Base-by-base conservation (phyloP, 441 rosid species). In the Euphorbia schlechtendalii region DNA sequence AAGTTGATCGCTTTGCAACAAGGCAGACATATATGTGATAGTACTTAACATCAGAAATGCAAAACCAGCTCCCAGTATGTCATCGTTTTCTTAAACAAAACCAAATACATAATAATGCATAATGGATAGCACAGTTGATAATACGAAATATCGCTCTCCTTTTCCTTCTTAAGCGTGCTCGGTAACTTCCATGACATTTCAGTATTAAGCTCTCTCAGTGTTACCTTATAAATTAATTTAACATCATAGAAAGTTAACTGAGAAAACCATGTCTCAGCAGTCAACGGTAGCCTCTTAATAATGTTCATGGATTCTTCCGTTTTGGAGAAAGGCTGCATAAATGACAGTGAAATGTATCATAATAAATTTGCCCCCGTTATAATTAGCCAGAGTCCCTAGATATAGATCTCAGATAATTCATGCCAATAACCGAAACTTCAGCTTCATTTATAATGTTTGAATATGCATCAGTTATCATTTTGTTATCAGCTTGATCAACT, bases 141-240 rank as follows among this genome's bases (percentile, higher is more conserved):
- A 75, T 86, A 89, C 4, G 98, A 85, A 63, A 73, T 79, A 71
- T 95, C 96, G n/a, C 67, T 72, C 69, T 82, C 95, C 80, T 95
- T 82, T 65, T 86, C 65, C 73, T 82, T 85, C 79, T 84, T 80
- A 59, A 95, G 68, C 49, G 86, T 38, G 67, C 60, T 73, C 81
- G 78, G 77, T 64, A 95, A 78, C 78, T 86, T 89, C 77, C 87
- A 86, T 40, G 98, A 92, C 93, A 92, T 83, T 73, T 85, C 95
- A 76, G 81, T 85, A 66, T 86, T 86, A n/a, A 70, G 88, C 75
- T 74, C 84, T 36, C 75, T 61, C 36, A 95, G 80, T 30, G 71
- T 78, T 61, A 95, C 93, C 98, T 95, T 79, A 79, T 65, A 67
- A 32, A 57, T n/a, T n/a, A n/a, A n/a, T n/a, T 40, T 40, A 59